Evolutionary conservation across 2,329 filamentous ascomycete species (phyloP), one percentile per base, ranked within the genome.

Genomic region (Domatiomyces globalis): DNA sequence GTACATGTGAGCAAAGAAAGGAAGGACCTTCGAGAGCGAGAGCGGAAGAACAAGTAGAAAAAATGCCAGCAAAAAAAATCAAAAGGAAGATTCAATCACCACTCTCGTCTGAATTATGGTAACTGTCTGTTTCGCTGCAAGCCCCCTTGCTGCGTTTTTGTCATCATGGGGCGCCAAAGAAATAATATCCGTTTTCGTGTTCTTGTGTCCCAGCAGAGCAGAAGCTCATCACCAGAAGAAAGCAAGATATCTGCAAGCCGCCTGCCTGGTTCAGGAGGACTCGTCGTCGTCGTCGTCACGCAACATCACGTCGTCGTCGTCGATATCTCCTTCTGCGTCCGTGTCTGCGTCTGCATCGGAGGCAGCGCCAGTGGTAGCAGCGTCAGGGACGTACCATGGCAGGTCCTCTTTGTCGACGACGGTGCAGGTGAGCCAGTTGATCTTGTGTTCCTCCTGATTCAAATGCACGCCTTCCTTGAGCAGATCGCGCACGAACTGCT

Each of bases 401-500:
- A 71, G 61, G 60, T 73, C 65, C 51, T 58, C 56, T 17, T 61
- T 60, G n/a, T 63, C 59, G 44, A 76, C 63, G 9, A 65, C 62
- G 10, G 63, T 64, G 57, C 71, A 74, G 1, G 73, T 74, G 48
- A 76, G 62, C 58, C 73, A 72, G 2, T 61, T 49, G 29, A 74
- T 55, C 0, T 63, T 63, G 29, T 63, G 65, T 22, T 63, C 55
- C 2, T 62, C 58, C 6, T 65, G 53, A 49, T 73, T 69, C 17
- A 72, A 62, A 50, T 68, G 65, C 39, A 66, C 68, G 19, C 65
- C 19, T 63, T 58, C 52, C n/a, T n/a, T n/a, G n/a, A 74, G 60
- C 44, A 76, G 54, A 20, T 58, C 27, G 22, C 55, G 57, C 51
- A 63, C 65, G 22, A 63, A 61, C 9, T 50, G 48, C 48, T 65